phyloP scores from a whole-genome alignment of 352 stramenopile genomes.

The Peronospora farinosa region DNA sequence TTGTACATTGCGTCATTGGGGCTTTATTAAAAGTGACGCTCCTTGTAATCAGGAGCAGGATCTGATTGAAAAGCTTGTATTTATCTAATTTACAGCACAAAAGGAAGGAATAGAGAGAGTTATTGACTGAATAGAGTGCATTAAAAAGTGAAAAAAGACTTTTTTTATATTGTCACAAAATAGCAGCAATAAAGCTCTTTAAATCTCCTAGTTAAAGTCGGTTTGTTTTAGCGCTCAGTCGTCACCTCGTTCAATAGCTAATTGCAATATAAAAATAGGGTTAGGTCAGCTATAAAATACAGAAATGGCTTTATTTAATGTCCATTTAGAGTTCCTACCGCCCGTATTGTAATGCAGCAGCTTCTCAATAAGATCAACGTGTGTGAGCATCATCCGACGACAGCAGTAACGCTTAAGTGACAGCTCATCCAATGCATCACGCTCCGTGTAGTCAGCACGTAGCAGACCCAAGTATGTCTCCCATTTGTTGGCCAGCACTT shows the following conservation, averaged over 20 bases:
- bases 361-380: conserved; percentile 99
- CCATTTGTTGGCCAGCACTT: conserved; percentile 99
- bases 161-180: conserved; percentile 30
- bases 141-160: no score
- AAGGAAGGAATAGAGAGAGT: conserved; percentile 4
- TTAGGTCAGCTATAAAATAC: conserved; percentile 2
- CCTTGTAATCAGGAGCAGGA: conserved; percentile 42
- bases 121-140: neutral
- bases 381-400: conserved; percentile 97
- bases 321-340: conserved; percentile 31
- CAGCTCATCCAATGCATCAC: conserved; percentile 96
- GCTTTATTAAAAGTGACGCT: conserved; percentile 47
- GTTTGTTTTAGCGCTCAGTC: conserved; percentile 35
- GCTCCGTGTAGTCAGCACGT: conserved; percentile 95
- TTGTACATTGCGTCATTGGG: conserved; percentile 66
- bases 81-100: conserved; percentile 34
- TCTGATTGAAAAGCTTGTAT: conserved; percentile 72
- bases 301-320: no score
- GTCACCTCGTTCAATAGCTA: conserved; percentile 80
- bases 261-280: conserved; percentile 3
- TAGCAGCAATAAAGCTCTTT: no score
- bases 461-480: conserved; percentile 97
- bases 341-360: conserved; percentile 99
- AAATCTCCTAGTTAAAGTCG: neutral
- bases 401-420: conserved; percentile 99